phyloP scores from a whole-genome alignment of 257 asterid species.

The Salvia miltiorrhiza region DNA sequence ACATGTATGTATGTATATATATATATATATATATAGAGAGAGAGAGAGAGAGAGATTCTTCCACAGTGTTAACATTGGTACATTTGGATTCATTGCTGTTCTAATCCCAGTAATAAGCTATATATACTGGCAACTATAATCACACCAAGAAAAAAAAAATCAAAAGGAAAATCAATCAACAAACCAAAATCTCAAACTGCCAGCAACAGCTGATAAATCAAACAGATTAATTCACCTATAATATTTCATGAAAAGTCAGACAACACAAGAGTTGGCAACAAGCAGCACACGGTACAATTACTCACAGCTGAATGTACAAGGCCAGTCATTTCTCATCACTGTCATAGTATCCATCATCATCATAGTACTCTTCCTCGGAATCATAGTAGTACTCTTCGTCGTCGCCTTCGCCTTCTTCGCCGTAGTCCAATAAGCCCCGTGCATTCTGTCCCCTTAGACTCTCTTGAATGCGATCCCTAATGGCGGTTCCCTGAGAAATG shows the following conservation, averaged over 20 bases:
- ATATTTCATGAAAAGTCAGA: constrained; percentile 22
- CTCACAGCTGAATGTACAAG: constrained; percentile 25
- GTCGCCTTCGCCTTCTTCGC: constrained; percentile 36
- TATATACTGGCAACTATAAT: background rate
- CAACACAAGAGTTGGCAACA: background rate
- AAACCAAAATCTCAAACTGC: background rate
- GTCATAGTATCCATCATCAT: constrained; percentile 40
- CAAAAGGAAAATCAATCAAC: background rate
- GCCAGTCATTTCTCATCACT: constrained; percentile 41
- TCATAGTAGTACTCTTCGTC: constrained; percentile 39
- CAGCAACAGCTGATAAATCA: background rate
- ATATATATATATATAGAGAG: too few relatives aligned
- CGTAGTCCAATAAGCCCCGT: constrained; percentile 30
- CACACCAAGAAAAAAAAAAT: background rate
- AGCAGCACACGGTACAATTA: background rate
- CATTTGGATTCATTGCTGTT: constrained; percentile 12
- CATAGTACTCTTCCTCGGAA: constrained; percentile 36
- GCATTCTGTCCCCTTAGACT: constrained; percentile 48
- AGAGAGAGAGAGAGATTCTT: background rate
- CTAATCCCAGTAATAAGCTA: constrained; percentile 1
- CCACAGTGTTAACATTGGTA: background rate
- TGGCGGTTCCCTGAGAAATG: constrained; percentile 57
- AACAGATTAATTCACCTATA: constrained; percentile 5
- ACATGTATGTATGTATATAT: too few relatives aligned
- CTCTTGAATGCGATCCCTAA: constrained; percentile 61